These are phyloP conservation scores for Euphorbia corollata DNA, from an alignment of 441 rosid genomes.

Conservation along the genomic window DNA sequence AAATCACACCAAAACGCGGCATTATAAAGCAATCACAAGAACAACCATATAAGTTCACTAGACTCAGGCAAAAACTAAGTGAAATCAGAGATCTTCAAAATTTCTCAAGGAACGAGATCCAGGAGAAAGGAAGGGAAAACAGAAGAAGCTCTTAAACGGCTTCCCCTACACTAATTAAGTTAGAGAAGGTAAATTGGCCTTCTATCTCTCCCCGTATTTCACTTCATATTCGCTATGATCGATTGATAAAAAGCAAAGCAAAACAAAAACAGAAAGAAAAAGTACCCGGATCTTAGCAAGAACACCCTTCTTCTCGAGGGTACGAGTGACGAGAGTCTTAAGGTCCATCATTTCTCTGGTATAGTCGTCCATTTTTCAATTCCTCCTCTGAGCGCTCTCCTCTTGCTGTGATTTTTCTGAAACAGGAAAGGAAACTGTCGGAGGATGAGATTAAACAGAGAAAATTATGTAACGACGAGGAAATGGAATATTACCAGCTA, in stretches of 20 bases:
- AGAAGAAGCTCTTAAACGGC: no score
- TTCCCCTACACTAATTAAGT: no score
- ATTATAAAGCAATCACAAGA: not conserved
- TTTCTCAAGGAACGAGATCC: slow-evolving; percentile 10
- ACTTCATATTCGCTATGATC: no score
- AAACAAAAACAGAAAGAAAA: slow-evolving; percentile 1
- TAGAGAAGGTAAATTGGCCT: no score
- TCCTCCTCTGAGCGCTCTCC: not conserved
- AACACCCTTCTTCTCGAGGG: slow-evolving; percentile 95
- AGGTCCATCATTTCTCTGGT: slow-evolving; percentile 99
- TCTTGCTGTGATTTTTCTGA: not conserved
- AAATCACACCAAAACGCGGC: not conserved
- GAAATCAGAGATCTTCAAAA: no score
- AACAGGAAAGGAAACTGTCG: not conserved
- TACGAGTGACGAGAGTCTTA: slow-evolving; percentile 95
- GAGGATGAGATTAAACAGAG: not conserved
- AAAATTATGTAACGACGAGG: not conserved
- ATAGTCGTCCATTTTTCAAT: slow-evolving; percentile 70
- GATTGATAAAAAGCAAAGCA: no score
- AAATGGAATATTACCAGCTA: no score
- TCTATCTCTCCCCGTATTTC: no score
- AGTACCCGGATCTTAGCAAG: slow-evolving; percentile 98
- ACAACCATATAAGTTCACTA: not conserved
- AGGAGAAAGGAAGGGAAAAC: no score
- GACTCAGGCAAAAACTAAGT: not conserved